Base-by-base conservation (phyloP, 495 filamentous ascomycete species). In the Aspergillus diversus region DNA sequence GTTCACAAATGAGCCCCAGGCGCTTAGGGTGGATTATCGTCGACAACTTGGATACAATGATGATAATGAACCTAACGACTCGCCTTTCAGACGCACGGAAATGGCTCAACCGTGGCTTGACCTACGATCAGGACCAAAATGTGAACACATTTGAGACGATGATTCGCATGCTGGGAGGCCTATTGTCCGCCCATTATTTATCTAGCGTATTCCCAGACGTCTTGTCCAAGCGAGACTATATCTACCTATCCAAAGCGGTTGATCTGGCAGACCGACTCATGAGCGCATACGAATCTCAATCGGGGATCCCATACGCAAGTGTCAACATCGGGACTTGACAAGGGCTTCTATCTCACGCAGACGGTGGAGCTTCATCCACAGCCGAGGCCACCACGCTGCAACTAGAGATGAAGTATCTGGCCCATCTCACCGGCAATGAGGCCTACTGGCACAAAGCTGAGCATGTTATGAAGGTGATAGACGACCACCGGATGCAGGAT, bases 131-230 rank as follows among this genome's bases (percentile, higher is more conserved):
- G 69, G 83, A 97, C 65, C 92, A 96, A 66, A 92, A 97, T 68
- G 95, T 99, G 43, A 97, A 90, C 73, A 97, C 92, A 0, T 99
- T 99, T 69, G 95, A 99, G 74, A 98, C 94, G 0, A 98, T 93
- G 1, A 99, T 98, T 65, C 90, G 95, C 58, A 97, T 99, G 93
- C 77, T 99, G 43, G 95, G 95, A 17, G 95, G 95, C 4, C 82
- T 99, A 31, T 81, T 99, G 17, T 97, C 95, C 9, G 95, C 95
- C 21, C 92, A 99, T 69, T 97, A 97, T 71, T 84, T 99, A 5
- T 93, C 91, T 31, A 90, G 86, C 31, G 77, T 83, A 53, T 91
- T 83, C 63, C 89, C 90, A 1, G 63, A 91, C 65, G 75, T 78
- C 32, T 89, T 86, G 4, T 80, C 84, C 2, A 81, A 85, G 7